phyloP scores from a whole-genome alignment of 2,329 filamentous ascomycete genomes.

The Hymenoscyphus fraxineus region DNA sequence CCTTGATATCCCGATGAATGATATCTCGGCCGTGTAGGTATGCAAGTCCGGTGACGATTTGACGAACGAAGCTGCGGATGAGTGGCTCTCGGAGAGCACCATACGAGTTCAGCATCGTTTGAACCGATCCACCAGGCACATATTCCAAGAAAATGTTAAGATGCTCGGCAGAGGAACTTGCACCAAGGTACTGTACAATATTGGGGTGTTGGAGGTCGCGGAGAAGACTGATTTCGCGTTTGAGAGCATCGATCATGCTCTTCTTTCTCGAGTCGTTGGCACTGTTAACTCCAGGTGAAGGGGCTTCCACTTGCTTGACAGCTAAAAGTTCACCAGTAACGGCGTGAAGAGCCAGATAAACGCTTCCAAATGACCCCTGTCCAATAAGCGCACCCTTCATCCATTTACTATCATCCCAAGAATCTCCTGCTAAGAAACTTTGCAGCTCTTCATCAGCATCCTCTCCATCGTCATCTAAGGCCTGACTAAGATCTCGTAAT shows the following conservation, averaged over 20 bases:
- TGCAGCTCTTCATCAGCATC: conserved; percentile 85
- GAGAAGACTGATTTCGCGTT: conserved; percentile 91
- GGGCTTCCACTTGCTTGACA: conserved; percentile 95
- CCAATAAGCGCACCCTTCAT: conserved; percentile 98
- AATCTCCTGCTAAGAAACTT: conserved; percentile 87
- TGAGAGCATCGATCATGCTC: conserved; percentile 95
- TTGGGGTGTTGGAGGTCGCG: conserved; percentile 93
- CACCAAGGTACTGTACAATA: conserved; percentile 97
- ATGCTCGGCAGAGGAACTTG: conserved; percentile 82
- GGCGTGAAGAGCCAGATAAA: conserved; percentile 91
- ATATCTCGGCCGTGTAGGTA: conserved; percentile 95
- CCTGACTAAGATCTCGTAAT: conserved; percentile 77
- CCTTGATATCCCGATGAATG: conserved; percentile 98
- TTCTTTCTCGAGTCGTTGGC: conserved; percentile 89
- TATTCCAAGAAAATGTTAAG: conserved; percentile 99
- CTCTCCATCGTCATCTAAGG: conserved; percentile 85
- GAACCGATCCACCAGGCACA: conserved; percentile 93
- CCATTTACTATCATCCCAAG: conserved; percentile 96
- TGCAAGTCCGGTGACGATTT: conserved; percentile 87
- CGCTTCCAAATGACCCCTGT: conserved; percentile 92
- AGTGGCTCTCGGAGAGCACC: conserved; percentile 90
- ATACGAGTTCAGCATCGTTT: conserved; percentile 98
- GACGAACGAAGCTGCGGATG: conserved; percentile 92
- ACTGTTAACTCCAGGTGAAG: conserved; percentile 70
- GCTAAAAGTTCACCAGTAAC: conserved; percentile 96